Conservation (phyloP, 2,329 filamentous ascomycete species). For the Sordariomycetes sp. region DNA sequence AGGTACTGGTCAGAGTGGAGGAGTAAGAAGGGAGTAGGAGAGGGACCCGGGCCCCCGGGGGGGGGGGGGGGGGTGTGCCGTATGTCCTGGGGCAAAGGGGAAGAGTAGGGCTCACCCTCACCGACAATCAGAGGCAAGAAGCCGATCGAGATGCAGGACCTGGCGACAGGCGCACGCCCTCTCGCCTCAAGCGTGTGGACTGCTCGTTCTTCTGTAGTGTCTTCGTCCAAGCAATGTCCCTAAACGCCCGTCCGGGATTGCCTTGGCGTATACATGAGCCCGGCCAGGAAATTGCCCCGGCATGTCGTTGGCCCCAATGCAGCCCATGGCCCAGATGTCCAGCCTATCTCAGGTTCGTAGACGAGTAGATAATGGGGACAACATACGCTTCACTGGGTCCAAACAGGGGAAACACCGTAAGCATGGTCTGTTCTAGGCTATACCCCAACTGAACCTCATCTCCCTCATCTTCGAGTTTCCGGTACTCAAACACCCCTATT, state of each 20-base stretch:
- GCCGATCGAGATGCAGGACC: neutral
- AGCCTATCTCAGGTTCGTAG: too few relatives aligned
- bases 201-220: neutral
- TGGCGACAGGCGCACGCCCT: conserved; percentile 1
- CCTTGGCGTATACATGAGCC: neutral
- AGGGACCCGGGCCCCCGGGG: too few relatives aligned
- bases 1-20: neutral
- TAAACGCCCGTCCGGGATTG: neutral
- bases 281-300: neutral
- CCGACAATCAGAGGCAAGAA: conserved; percentile 3
- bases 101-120: neutral
- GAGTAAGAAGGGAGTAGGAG: too few relatives aligned
- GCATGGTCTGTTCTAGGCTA: too few relatives aligned
- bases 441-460: too few relatives aligned
- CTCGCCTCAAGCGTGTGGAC: neutral
- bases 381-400: too few relatives aligned
- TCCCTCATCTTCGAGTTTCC: too few relatives aligned
- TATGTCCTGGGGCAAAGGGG: neutral
- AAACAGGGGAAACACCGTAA: too few relatives aligned
- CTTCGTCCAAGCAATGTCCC: neutral
- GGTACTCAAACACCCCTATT: too few relatives aligned
- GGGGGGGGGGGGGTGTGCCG: neutral
- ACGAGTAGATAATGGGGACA: too few relatives aligned
- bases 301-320: neutral
- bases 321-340: neutral